Base-by-base conservation (phyloP, 2,329 filamentous ascomycete species). In the Aspergillus caelatus region DNA sequence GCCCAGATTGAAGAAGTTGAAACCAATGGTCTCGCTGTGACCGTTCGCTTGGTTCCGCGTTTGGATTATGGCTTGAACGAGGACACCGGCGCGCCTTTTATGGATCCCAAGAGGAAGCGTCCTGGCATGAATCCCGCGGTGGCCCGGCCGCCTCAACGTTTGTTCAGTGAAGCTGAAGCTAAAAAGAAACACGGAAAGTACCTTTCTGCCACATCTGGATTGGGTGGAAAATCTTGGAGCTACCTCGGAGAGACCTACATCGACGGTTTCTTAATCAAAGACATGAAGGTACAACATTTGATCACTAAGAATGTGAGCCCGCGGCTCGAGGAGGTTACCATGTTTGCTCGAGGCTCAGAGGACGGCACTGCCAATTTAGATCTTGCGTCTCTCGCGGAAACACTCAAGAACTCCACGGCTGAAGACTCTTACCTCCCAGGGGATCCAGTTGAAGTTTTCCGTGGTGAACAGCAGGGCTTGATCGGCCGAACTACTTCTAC, bases 361-460 rank as follows among this genome's bases (percentile, higher is more conserved):
- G 95, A 98, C 75, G 95, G 95, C 21, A 94, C 93, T 0, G 93
- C 97, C 71, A 96, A 96, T 68, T 85, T 99, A 41, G 95, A 99
- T 79, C 85, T 99, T 50, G 91, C 94, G 72, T 93, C 94, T 1
- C 84, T 99, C 59, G 93, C 94, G 10, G 91, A 93, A 56, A 97
- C 93, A 68, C 83, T 98, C 60, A 97, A 96, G 75, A 91, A 92
- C 63, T 91, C 89, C 69, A 91, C 91, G 64, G 88, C 89, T 10
- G 91, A 91, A 65, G 90, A 94, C 39, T 90, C 91, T 4, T 99
- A 97, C 73, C 86, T 96, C 6, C 92, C 94, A 3, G 96, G 96
- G 39, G 95, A 99, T 76, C 89, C 94, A n/a, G 94, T 99, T 26
- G 94, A 98, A 78, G 93, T 99, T 50, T 98, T 94, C 77, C 89